Conservation (phyloP, 2,329 filamentous ascomycete genomes). For the Metarhizium guizhouense region DNA sequence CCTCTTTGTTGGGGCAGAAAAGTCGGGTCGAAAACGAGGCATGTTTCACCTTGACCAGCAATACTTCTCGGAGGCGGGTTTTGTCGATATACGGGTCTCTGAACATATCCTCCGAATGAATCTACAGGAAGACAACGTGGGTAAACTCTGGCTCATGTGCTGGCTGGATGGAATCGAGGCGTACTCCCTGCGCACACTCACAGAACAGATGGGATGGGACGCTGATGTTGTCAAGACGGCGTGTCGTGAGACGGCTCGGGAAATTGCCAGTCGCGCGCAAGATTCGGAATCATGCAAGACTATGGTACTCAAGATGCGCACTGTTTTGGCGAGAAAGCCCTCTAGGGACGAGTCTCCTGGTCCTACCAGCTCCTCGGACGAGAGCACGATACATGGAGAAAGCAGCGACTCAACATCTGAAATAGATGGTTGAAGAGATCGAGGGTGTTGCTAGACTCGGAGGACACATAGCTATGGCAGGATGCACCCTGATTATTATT, state of each 20-base stretch:
- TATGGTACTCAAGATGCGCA: slow-evolving; percentile 37
- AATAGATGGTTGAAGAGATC: background rate
- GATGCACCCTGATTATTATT: too few relatives aligned
- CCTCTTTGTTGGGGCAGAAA: slow-evolving; percentile 31
- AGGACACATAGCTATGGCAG: too few relatives aligned
- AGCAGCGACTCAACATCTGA: background rate
- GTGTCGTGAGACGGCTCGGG: slow-evolving; percentile 37
- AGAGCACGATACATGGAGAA: background rate
- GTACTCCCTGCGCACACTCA: slow-evolving; percentile 39
- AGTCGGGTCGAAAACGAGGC: slow-evolving; percentile 36
- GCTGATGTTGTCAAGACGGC: slow-evolving; percentile 36
- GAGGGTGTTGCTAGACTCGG: background rate
- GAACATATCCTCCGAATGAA: slow-evolving; percentile 41
- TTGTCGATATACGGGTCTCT: slow-evolving; percentile 39
- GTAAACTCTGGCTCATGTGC: slow-evolving; percentile 45
- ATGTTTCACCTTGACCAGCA: slow-evolving; percentile 35
- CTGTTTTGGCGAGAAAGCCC: slow-evolving; percentile 43
- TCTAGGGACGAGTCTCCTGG: background rate
- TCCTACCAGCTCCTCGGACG: background rate
- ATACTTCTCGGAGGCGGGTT: slow-evolving; percentile 38
- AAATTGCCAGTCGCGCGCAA: slow-evolving; percentile 39
- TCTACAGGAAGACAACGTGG: slow-evolving; percentile 33
- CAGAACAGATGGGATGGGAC: slow-evolving; percentile 43
- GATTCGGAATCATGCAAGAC: slow-evolving; percentile 32
- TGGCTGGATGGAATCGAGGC: slow-evolving; percentile 43